Conservation (phyloP, 441 rosid species). For the Gossypium lobatum region DNA sequence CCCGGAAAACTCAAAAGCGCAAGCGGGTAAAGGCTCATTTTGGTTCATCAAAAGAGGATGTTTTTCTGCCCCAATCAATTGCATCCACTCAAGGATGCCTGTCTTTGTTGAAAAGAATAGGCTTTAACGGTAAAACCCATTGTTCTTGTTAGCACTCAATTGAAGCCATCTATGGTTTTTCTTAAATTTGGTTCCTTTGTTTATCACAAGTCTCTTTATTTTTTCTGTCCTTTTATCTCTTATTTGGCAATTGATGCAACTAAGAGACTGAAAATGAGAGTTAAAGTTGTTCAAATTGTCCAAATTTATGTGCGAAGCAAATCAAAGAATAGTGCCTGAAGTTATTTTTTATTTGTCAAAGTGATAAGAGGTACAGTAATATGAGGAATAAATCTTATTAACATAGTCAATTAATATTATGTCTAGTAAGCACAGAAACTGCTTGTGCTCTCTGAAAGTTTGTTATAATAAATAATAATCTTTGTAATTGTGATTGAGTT, state of each 20-base stretch:
- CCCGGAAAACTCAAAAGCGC: conserved; percentile 47
- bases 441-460: not conserved
- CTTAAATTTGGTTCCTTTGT: not conserved
- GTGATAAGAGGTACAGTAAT: not conserved
- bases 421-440: not conserved
- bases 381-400: not conserved
- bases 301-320: not conserved
- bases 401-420: not conserved
- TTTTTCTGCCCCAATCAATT: conserved; percentile 28
- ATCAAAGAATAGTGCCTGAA: not conserved
- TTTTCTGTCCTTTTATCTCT: not conserved
- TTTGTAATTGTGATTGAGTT: not conserved
- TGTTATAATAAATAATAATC: not conserved
- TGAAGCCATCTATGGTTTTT: not conserved
- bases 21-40: conserved; percentile 45
- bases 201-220: conserved; percentile 3
- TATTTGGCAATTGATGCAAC: not conserved
- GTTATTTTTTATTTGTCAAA: not conserved
- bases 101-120: conserved; percentile 57
- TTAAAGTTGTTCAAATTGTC: not conserved
- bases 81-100: conserved; percentile 59
- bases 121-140: conserved; percentile 45
- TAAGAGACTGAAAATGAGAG: not conserved
- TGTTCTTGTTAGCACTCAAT: not conserved
- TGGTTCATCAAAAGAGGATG: conserved; percentile 43